A percentile compares a stretch with the other conserved stretches of the same genome.
phyloP scores from a whole-genome alignment of 2,329 filamentous ascomycete species.

The Akanthomyces dipterigenus region DNA sequence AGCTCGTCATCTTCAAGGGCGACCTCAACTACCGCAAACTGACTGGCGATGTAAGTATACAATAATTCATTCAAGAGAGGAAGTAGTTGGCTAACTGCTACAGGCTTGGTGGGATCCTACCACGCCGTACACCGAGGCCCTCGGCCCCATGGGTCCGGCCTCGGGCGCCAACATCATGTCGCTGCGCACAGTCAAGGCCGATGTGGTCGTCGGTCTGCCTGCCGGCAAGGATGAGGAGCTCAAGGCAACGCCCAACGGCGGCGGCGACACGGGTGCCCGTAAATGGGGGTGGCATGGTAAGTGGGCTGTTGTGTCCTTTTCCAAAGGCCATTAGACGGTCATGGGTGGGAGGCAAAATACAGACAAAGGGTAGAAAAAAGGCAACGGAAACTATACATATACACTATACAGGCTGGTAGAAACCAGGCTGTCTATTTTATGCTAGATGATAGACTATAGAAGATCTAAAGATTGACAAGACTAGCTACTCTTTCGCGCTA shows the following conservation, averaged over 20 bases:
- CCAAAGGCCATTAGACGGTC: conserved; percentile 23
- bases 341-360: not conserved
- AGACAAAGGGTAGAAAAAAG: not conserved
- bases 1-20: conserved; percentile 93
- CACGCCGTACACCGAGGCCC: conserved; percentile 75
- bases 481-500: not conserved
- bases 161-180: conserved; percentile 82
- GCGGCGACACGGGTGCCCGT: conserved; percentile 61
- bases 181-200: conserved; percentile 90
- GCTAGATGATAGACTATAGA: conserved; percentile 14
- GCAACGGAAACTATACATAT: not conserved
- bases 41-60: conserved; percentile 67
- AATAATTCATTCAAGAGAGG: not conserved
- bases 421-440: not conserved
- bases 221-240: conserved; percentile 78
- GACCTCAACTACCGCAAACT: conserved; percentile 96
- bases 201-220: conserved; percentile 85
- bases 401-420: not conserved
- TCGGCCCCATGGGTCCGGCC: conserved; percentile 75
- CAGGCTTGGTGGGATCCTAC: conserved; percentile 67
- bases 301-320: conserved; percentile 76
- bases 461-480: not conserved
- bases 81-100: not conserved
- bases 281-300: conserved; percentile 96
- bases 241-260: conserved; percentile 58